phyloP scores from a whole-genome alignment of 495 filamentous ascomycete genomes.

The Podospora comata region DNA sequence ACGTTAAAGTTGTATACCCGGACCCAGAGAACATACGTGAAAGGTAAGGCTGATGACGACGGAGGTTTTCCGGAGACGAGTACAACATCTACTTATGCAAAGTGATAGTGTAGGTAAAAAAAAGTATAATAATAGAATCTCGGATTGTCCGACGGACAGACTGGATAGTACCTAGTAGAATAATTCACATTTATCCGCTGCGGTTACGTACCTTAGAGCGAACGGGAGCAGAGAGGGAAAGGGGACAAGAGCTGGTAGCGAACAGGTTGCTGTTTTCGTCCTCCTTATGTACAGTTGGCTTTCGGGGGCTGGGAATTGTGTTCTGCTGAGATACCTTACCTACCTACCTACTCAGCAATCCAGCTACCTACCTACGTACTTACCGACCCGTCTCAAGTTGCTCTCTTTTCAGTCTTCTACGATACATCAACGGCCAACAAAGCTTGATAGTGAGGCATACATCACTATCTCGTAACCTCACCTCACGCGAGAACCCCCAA shows the following conservation, averaged over 20 bases:
- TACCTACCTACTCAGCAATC: too few relatives aligned
- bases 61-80: not conserved
- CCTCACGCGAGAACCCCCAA: not conserved
- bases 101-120: not conserved
- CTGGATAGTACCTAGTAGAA: not conserved
- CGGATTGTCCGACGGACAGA: not conserved
- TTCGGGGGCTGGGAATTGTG: too few relatives aligned
- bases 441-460: too few relatives aligned
- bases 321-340: too few relatives aligned
- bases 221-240: not conserved
- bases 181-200: not conserved
- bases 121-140: not conserved
- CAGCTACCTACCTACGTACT: too few relatives aligned
- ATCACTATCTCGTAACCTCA: too few relatives aligned
- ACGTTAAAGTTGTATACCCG: not conserved
- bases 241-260: not conserved
- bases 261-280: not conserved
- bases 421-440: too few relatives aligned
- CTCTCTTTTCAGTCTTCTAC: too few relatives aligned
- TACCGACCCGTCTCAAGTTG: too few relatives aligned
- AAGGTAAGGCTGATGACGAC: not conserved
- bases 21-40: not conserved
- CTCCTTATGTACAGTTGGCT: too few relatives aligned
- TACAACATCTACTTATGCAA: not conserved
- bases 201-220: not conserved